These are phyloP conservation scores for Chrysoporthe deuterocubensis DNA, from an alignment of 2,329 filamentous ascomycete genomes.

Conservation along the genomic window DNA sequence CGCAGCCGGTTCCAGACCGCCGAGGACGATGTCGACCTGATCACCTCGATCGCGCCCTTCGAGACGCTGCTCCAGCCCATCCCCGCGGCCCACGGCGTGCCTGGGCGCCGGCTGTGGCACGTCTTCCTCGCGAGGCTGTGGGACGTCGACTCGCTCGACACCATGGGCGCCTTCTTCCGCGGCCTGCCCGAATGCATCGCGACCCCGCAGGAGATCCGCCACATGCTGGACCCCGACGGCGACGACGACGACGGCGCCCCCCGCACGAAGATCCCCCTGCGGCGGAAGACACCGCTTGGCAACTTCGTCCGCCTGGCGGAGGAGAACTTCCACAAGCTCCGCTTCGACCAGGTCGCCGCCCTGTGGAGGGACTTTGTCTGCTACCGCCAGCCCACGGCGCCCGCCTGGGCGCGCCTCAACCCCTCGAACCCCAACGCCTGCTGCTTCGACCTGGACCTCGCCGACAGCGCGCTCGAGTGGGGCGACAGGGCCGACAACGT, in stretches of 20 bases:
- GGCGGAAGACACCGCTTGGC: slow-evolving; percentile 78
- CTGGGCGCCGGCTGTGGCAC: slow-evolving; percentile 86
- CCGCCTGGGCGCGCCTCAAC: slow-evolving; percentile 66
- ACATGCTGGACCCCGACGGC: slow-evolving; percentile 57
- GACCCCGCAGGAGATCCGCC: slow-evolving; percentile 63
- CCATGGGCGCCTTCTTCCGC: slow-evolving; percentile 77
- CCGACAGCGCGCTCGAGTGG: slow-evolving; percentile 52
- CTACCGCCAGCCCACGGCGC: slow-evolving; percentile 71
- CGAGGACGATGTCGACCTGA: slow-evolving; percentile 54
- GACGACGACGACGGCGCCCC: slow-evolving; percentile 48
- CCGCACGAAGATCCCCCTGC: slow-evolving; percentile 62
- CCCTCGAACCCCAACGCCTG: slow-evolving; percentile 53
- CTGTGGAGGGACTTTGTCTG: slow-evolving; percentile 83
- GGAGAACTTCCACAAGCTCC: slow-evolving; percentile 55
- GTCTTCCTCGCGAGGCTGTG: slow-evolving; percentile 80
- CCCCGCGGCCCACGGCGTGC: slow-evolving; percentile 59
- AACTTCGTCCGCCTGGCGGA: slow-evolving; percentile 82
- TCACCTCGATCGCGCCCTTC: slow-evolving; percentile 61
- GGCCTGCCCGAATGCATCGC: slow-evolving; percentile 60
- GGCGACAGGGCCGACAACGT: slow-evolving; percentile 53
- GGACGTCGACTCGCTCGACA: slow-evolving; percentile 81
- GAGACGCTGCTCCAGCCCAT: slow-evolving; percentile 60
- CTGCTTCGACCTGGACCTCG: slow-evolving; percentile 57
- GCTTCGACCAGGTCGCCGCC: slow-evolving; percentile 76
- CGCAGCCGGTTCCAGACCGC: slow-evolving; percentile 52